These are phyloP conservation scores for Rutstroemia sp. DNA, from an alignment of 2,329 filamentous ascomycete genomes.

Conservation along the genomic window DNA sequence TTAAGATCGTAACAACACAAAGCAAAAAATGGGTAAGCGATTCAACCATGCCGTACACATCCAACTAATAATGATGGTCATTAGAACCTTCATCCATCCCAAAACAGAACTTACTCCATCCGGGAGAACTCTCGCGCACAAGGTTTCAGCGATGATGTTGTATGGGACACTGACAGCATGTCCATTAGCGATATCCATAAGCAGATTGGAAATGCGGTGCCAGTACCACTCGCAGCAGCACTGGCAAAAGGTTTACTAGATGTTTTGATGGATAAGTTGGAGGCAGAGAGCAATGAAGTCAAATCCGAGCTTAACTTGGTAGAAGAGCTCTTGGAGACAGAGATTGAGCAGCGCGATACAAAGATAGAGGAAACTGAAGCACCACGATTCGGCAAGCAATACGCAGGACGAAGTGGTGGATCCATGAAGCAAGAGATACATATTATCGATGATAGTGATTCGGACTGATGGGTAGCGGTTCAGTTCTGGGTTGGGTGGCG, in stretches of 20 bases:
- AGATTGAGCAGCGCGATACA: no score
- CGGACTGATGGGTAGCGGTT: no score
- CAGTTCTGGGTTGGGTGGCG: no score
- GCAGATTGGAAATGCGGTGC: conserved; percentile 6
- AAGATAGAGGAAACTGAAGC: no score
- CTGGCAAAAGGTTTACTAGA: not conserved
- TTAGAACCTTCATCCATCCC: conserved; percentile 12
- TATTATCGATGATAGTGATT: not conserved
- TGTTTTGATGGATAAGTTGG: not conserved
- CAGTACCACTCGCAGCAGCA: not conserved
- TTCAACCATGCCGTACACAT: not conserved
- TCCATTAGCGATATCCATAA: conserved; percentile 1
- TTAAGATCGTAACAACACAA: conserved; percentile 1
- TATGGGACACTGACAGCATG: conserved; percentile 8
- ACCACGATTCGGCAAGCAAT: no score
- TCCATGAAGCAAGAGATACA: not conserved
- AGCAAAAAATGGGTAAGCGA: not conserved
- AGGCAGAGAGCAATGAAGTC: not conserved
- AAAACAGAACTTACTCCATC: conserved; percentile 8
- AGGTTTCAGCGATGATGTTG: conserved; percentile 15
- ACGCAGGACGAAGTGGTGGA: no score
- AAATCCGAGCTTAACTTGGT: no score
- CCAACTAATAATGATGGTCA: not conserved
- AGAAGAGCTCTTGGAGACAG: no score
- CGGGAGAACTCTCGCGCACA: conserved; percentile 15